Evolutionary conservation across 768 basidiomycete species (phyloP).

Genomic region (Leccinum ochraceum): DNA sequence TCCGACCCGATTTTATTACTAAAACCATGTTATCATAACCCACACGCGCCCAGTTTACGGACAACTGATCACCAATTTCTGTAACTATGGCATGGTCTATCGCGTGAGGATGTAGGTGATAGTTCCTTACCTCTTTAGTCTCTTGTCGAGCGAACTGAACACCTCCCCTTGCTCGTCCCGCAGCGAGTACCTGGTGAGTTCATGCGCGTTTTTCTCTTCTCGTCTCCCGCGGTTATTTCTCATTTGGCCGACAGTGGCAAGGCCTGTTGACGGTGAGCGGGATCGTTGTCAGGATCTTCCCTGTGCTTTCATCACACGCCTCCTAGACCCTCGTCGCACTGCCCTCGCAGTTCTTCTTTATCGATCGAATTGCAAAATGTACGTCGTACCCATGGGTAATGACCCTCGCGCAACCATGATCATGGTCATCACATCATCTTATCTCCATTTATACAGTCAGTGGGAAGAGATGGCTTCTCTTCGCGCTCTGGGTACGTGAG

Average conservation of each 20-base stretch:
- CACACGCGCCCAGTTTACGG: slow-evolving; percentile 10
- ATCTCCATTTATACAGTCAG: slow-evolving; percentile 11
- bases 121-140: not conserved
- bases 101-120: slow-evolving; percentile 14
- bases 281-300: not conserved
- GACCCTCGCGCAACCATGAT: not conserved
- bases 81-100: slow-evolving; percentile 11
- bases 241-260: slow-evolving; percentile 19
- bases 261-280: slow-evolving; percentile 20
- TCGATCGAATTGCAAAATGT: slow-evolving; percentile 23
- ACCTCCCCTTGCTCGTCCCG: not conserved
- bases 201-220: not conserved
- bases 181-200: slow-evolving; percentile 20
- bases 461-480: slow-evolving; percentile 13
- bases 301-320: not conserved
- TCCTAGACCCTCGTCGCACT: slow-evolving; percentile 17
- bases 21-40: slow-evolving; percentile 1
- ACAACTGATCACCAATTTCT: slow-evolving; percentile 17
- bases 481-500: slow-evolving; percentile 17
- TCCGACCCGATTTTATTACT: not conserved
- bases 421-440: not conserved
- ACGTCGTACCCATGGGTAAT: slow-evolving; percentile 3
- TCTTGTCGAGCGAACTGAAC: not conserved
- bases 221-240: not conserved
- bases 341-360: slow-evolving; percentile 21